Base-by-base conservation (phyloP, 306 rosid species). In the Cicer yamashitae region DNA sequence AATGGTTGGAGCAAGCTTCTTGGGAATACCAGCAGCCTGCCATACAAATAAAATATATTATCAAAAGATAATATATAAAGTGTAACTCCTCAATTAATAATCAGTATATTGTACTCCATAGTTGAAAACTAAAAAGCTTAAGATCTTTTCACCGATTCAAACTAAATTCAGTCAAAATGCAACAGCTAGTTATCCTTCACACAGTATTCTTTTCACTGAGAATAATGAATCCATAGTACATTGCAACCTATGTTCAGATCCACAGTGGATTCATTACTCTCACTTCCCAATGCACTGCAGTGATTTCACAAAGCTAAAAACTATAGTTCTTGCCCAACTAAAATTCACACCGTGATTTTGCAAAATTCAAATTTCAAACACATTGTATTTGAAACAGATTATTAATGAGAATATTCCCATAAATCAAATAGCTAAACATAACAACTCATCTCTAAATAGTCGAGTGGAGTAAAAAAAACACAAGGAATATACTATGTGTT, bases 21-120 rank as follows among this genome's bases (percentile, higher is more conserved):
- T 87, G 17, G 94, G 94, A 51, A 91, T 83, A 8, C 92, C 94
- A 9, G 91, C 89, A 13, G 89, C 91, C 97, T 91, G 67, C 15
- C 4, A 34, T 4, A 10, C n/a, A 58, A 10, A 11, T 30, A 1
- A 10, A 57, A 4, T 1, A 12, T 12, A 1, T 10, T 2, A 10
- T 3, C 34, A 45, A 45, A 45, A 45, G n/a, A 45, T 45, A 7
- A 3, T 0, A 45, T 2, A 8, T 2, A 9, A 9, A 45, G 12
- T 8, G 1, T 10, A 45, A 8, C 50, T 10, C 25, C 6, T 45
- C 13, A 10, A 48, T 6, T 48, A 3, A 6, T 13, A 52, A 52
- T 7, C 20, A 3, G 7, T 6, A 52, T n/a, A 7, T 1, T 52
- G 7, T 15, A 14, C 10, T 14, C 20, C 1, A 7, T 9, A 50